A percentile compares a stretch with the other conserved stretches of the same genome.
phyloP scores from a whole-genome alignment of 2,329 filamentous ascomycete species.

The Proliferodiscus dingleyae region DNA sequence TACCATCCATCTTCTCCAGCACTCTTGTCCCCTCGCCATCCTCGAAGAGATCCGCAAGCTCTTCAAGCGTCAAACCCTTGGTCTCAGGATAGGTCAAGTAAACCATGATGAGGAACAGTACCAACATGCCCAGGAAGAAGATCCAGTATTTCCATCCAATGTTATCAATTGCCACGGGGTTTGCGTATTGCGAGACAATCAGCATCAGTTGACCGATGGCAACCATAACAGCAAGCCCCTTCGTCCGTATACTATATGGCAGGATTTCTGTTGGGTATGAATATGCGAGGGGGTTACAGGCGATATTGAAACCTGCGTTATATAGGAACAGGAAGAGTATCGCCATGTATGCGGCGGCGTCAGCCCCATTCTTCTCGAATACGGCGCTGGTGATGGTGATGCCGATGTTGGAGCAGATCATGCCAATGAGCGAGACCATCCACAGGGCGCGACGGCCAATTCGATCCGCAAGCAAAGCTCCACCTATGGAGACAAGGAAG shows the following conservation, averaged over 20 bases:
- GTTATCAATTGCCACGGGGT: constrained; percentile 31
- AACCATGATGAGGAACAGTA: constrained; percentile 9
- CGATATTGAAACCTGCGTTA: constrained; percentile 38
- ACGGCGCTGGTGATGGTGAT: constrained; percentile 19
- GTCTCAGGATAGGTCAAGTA: constrained; percentile 34
- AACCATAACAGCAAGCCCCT: constrained; percentile 16
- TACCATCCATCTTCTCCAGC: constrained; percentile 9
- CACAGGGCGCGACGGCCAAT: constrained; percentile 22
- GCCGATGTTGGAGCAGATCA: constrained; percentile 27
- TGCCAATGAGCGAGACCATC: constrained; percentile 15
- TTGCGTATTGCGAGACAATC: constrained; percentile 31
- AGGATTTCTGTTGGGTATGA: constrained; percentile 21
- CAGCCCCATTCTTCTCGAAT: constrained; percentile 3
- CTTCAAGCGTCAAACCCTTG: constrained; percentile 36
- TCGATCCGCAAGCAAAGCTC: constrained; percentile 23
- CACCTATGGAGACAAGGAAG: constrained; percentile 48
- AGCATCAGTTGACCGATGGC: constrained; percentile 11
- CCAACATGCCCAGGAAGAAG: constrained; percentile 9
- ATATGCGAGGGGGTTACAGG: constrained; percentile 19
- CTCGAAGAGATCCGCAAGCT: constrained; percentile 31
- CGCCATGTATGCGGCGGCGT: constrained; percentile 14
- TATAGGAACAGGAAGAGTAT: constrained; percentile 45
- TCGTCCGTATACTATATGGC: constrained; percentile 22
- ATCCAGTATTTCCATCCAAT: constrained; percentile 31
- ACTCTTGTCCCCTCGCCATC: neutral